phyloP scores from a whole-genome alignment of 805 yeast species.

The Priceomyces medius region DNA sequence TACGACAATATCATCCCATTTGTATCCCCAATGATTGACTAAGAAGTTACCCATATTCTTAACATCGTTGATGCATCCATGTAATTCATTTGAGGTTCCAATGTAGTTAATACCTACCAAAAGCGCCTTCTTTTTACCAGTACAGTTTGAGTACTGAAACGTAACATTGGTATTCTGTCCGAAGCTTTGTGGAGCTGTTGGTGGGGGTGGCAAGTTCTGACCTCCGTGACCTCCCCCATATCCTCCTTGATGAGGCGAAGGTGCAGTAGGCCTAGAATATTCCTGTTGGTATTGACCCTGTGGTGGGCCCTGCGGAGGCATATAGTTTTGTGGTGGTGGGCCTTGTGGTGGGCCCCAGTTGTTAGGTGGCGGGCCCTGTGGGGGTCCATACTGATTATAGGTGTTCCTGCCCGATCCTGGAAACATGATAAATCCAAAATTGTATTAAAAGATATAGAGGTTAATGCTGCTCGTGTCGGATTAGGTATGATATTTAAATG shows the following conservation, averaged over 20 bases:
- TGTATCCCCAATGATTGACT: constrained; percentile 28
- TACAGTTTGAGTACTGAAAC: constrained; percentile 39
- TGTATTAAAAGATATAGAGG: no score
- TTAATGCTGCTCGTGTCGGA: no score
- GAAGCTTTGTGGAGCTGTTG: constrained; percentile 34
- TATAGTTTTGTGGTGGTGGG: constrained; percentile 10
- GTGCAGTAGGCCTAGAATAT: constrained; percentile 3
- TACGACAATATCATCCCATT: constrained; percentile 38
- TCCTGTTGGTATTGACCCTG: constrained; percentile 12
- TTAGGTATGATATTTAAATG: no score
- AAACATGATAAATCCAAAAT: constrained; percentile 10
- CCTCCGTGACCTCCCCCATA: constrained; percentile 4
- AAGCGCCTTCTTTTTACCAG: constrained; percentile 37
- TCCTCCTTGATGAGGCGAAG: constrained; percentile 3
- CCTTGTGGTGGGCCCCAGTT: constrained; percentile 16
- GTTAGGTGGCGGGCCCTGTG: constrained; percentile 18
- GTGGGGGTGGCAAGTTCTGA: constrained; percentile 25
- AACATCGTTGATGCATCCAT: constrained; percentile 41
- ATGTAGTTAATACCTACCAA: constrained; percentile 37
- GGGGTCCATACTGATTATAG: constrained; percentile 14
- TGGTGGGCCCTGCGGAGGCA: constrained; percentile 10
- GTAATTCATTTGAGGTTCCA: constrained; percentile 28
- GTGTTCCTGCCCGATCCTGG: constrained; percentile 16
- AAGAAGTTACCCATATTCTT: constrained; percentile 36
- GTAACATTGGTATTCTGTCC: constrained; percentile 36